Conservation (phyloP, 192 early-diverging fungal genomes). For the Chytriomyces hyalinus region DNA sequence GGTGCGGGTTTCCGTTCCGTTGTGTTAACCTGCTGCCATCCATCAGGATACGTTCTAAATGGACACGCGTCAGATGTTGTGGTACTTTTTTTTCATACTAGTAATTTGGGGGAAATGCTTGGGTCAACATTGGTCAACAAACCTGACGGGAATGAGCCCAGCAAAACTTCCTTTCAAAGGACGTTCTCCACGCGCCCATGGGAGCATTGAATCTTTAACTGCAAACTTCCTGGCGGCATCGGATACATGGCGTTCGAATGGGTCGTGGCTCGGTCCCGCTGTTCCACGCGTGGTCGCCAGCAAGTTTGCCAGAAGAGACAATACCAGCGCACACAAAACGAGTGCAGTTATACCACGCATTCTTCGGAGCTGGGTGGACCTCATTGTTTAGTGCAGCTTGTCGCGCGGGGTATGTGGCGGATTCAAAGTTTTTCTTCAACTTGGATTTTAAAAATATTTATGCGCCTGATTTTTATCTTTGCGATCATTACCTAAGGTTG, state of each 20-base stretch:
- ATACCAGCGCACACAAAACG: neutral
- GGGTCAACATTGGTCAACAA: neutral
- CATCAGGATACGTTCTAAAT: constrained; percentile 16
- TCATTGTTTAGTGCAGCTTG: too few relatives aligned
- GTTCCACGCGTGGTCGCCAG: neutral
- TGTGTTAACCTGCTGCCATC: constrained; percentile 1
- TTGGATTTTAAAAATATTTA: neutral
- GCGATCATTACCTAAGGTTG: neutral
- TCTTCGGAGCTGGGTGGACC: too few relatives aligned
- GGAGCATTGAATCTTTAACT: neutral
- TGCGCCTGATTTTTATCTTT: neutral
- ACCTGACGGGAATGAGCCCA: constrained; percentile 25
- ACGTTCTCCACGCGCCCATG: constrained; percentile 11
- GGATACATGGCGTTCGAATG: neutral
- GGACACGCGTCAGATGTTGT: neutral
- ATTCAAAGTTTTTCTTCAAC: neutral
- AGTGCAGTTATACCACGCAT: neutral
- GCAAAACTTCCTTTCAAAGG: constrained; percentile 26
- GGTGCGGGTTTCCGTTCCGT: neutral
- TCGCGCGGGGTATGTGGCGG: neutral
- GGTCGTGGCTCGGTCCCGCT: neutral
- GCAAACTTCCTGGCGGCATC: neutral
- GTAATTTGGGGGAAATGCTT: neutral
- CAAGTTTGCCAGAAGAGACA: neutral
- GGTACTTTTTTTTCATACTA: too few relatives aligned